These are phyloP conservation scores for Paraphoma sp. DNA, from an alignment of 2,329 filamentous ascomycete genomes.

Conservation along the genomic window DNA sequence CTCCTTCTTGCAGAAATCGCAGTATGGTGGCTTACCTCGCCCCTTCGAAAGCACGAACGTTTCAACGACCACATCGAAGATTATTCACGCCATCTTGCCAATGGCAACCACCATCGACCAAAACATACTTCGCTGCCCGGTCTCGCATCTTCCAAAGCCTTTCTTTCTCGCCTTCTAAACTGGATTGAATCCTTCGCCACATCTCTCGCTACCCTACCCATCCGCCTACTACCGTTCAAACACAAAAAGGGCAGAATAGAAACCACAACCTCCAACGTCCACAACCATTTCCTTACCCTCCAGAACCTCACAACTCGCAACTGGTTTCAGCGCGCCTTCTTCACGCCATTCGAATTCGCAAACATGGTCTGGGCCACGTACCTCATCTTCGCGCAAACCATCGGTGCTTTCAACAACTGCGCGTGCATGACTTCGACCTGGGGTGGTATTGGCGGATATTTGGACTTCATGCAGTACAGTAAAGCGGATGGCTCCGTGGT, in stretches of 20 bases:
- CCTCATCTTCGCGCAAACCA: constrained; percentile 49
- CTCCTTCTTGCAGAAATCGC: constrained; percentile 44
- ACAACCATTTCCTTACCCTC: constrained; percentile 7
- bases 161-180: constrained; percentile 1
- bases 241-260: neutral
- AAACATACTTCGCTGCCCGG: constrained; percentile 4
- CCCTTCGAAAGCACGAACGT: constrained; percentile 8
- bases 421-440: constrained; percentile 48
- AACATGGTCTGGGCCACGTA: constrained; percentile 48
- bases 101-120: neutral
- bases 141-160: constrained; percentile 1
- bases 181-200: constrained; percentile 3
- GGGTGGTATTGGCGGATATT: constrained; percentile 47
- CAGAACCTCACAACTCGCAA: constrained; percentile 13
- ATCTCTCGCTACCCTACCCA: neutral
- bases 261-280: constrained; percentile 2
- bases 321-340: constrained; percentile 37
- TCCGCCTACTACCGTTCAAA: constrained; percentile 12
- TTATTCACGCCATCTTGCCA: constrained; percentile 2
- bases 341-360: constrained; percentile 39
- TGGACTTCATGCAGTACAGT: constrained; percentile 41
- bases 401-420: constrained; percentile 50
- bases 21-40: constrained; percentile 43
- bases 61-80: constrained; percentile 7
- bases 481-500: constrained; percentile 33